phyloP scores from a whole-genome alignment of 176 grass and related monocot species.

The Zoysia pacifica region DNA sequence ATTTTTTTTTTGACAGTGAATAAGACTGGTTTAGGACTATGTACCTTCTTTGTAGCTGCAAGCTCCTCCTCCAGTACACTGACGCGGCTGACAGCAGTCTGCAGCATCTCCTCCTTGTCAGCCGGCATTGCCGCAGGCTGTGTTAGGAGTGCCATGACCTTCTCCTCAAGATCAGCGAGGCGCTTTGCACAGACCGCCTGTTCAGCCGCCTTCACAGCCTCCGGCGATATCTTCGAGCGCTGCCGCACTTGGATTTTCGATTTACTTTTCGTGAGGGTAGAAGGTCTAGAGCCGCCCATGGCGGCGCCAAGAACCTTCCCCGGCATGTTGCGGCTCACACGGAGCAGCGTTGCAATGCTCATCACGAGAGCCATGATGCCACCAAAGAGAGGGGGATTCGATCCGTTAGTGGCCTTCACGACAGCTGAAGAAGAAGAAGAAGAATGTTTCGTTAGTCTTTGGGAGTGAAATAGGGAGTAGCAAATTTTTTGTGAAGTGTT shows the following conservation, averaged over 20 bases:
- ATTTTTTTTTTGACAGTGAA: no score
- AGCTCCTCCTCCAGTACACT: conserved; percentile 79
- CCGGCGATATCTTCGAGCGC: conserved; percentile 24
- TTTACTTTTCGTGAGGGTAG: conserved; percentile 16
- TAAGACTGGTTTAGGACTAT: neutral
- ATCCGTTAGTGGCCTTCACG: conserved; percentile 47
- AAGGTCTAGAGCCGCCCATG: conserved; percentile 29
- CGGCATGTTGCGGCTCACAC: conserved; percentile 62
- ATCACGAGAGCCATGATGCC: conserved; percentile 77
- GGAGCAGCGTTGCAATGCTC: conserved; percentile 73
- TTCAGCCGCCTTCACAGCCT: conserved; percentile 43
- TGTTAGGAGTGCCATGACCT: conserved; percentile 51
- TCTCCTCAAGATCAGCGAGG: conserved; percentile 81
- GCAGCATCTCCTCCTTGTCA: conserved; percentile 84
- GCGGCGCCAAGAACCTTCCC: conserved; percentile 46
- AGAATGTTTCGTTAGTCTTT: conserved; percentile 7
- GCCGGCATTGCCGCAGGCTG: conserved; percentile 50
- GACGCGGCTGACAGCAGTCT: conserved; percentile 70
- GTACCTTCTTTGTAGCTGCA: conserved; percentile 83
- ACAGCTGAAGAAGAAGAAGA: conserved; percentile 49
- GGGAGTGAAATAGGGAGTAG: neutral
- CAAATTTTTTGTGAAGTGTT: neutral
- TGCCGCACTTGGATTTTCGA: conserved; percentile 16
- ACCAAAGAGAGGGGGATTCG: conserved; percentile 58
- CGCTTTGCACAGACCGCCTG: conserved; percentile 50